phyloP scores from a whole-genome alignment of 2,329 filamentous ascomycete genomes.

The Penicillium sp. region DNA sequence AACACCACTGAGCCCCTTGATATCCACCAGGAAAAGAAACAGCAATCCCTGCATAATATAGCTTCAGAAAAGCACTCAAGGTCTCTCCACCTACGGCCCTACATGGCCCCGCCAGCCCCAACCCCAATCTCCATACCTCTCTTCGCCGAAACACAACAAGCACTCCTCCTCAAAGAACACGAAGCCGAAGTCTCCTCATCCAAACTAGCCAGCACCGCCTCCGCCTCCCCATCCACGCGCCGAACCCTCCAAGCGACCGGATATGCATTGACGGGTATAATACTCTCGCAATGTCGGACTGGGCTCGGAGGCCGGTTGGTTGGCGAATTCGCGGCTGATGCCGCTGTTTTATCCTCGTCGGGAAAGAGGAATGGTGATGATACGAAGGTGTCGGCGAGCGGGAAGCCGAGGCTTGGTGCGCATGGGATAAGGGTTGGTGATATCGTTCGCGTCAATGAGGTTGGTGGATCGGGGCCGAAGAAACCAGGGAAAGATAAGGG shows the following conservation, averaged over 20 bases:
- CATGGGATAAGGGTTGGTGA: conserved; percentile 56
- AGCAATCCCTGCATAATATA: no score
- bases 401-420: conserved; percentile 45
- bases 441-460: conserved; percentile 51
- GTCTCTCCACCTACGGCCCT: background rate
- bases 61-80: background rate
- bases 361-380: conserved; percentile 21
- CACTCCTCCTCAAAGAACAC: conserved; percentile 50
- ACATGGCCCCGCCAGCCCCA: conserved; percentile 20
- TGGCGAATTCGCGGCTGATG: conserved; percentile 75
- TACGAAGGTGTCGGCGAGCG: conserved; percentile 41
- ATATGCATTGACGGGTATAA: conserved; percentile 56
- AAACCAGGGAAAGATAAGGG: conserved; percentile 32
- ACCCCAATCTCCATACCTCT: conserved; percentile 41
- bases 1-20: background rate
- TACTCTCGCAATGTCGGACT: conserved; percentile 76
- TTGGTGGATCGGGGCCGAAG: conserved; percentile 31
- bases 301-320: conserved; percentile 91
- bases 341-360: conserved; percentile 61
- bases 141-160: conserved; percentile 50
- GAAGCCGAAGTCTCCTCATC: conserved; percentile 51
- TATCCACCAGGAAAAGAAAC: background rate
- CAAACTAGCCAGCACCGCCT: conserved; percentile 45
- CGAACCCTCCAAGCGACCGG: conserved; percentile 49
- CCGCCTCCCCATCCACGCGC: conserved; percentile 48